phyloP scores from a whole-genome alignment of 1,284 basidiomycete species.

The Leccinum griseonigrum region DNA sequence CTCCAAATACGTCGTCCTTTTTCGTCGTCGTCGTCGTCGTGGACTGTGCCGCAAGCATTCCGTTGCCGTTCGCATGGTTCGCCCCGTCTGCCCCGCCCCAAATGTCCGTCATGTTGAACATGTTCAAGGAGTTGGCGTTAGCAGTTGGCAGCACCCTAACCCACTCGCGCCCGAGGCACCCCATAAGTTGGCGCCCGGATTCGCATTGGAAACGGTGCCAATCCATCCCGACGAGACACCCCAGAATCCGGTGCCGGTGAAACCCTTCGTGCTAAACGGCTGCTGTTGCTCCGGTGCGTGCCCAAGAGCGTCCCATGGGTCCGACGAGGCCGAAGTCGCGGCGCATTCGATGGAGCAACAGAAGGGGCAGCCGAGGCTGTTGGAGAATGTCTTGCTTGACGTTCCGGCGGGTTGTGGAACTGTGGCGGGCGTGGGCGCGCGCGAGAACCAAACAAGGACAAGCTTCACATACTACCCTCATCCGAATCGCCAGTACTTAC shows the following conservation, averaged over 20 bases:
- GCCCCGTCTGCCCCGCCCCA: constrained; percentile 43
- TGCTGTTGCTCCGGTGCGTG: constrained; percentile 9
- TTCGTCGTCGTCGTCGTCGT: constrained; percentile 38
- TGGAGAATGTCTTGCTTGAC: no score
- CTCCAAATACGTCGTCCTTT: constrained; percentile 78
- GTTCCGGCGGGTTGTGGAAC: no score
- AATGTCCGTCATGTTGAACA: constrained; percentile 39
- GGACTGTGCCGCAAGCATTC: constrained; percentile 35
- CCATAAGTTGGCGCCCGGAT: constrained; percentile 44
- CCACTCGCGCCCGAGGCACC: constrained; percentile 23
- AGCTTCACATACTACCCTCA: no score
- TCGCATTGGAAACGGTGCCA: constrained; percentile 23
- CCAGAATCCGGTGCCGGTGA: constrained; percentile 59
- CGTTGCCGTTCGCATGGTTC: constrained; percentile 12
- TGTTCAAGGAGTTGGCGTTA: constrained; percentile 22
- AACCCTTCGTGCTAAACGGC: constrained; percentile 56
- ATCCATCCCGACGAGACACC: constrained; percentile 64
- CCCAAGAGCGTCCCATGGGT: constrained; percentile 12
- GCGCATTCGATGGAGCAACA: background rate
- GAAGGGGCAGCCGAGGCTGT: no score
- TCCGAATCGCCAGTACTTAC: no score
- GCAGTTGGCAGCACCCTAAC: no score
- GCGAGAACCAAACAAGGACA: no score
- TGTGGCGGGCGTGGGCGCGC: no score
- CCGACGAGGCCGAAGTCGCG: constrained; percentile 17